These are phyloP conservation scores for Pestalotiopsis fici DNA, from an alignment of 2,329 filamentous ascomycete species.

Conservation along the genomic window DNA sequence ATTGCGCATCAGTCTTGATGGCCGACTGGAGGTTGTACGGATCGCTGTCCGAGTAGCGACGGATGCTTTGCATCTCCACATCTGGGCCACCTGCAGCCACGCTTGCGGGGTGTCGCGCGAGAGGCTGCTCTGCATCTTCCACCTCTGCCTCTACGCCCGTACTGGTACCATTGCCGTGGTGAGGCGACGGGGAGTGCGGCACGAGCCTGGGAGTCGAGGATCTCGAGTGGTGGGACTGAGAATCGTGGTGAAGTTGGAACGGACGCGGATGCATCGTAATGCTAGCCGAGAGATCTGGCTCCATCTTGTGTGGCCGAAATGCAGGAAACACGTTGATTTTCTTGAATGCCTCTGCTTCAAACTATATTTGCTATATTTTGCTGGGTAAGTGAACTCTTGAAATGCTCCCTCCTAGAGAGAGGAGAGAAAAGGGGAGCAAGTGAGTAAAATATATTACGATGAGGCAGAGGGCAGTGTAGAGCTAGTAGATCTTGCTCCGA, in stretches of 20 bases:
- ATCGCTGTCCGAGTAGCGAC: constrained; percentile 63
- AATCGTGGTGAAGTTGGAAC: constrained; percentile 37
- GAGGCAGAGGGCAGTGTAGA: background rate
- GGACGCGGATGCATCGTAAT: constrained; percentile 46
- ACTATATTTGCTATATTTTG: background rate
- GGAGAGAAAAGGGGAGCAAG: background rate
- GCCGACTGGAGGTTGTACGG: constrained; percentile 78
- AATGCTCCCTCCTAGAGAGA: background rate
- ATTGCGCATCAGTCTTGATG: constrained; percentile 76
- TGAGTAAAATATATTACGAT: background rate
- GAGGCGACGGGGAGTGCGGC: background rate
- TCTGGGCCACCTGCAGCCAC: constrained; percentile 32
- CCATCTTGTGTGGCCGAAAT: constrained; percentile 31
- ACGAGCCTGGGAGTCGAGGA: constrained; percentile 19
- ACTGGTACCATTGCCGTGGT: constrained; percentile 37
- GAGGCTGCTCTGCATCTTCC: constrained; percentile 33
- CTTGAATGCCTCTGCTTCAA: background rate
- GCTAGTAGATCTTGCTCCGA: background rate
- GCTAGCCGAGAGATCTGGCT: constrained; percentile 39
- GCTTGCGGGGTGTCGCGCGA: constrained; percentile 41
- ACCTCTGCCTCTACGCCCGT: constrained; percentile 45
- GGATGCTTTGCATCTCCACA: constrained; percentile 40
- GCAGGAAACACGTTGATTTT: background rate
- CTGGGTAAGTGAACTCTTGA: background rate
- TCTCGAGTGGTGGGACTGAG: constrained; percentile 27